Conservation (phyloP, 2,329 filamentous ascomycete species). For the Boeremia exigua region DNA sequence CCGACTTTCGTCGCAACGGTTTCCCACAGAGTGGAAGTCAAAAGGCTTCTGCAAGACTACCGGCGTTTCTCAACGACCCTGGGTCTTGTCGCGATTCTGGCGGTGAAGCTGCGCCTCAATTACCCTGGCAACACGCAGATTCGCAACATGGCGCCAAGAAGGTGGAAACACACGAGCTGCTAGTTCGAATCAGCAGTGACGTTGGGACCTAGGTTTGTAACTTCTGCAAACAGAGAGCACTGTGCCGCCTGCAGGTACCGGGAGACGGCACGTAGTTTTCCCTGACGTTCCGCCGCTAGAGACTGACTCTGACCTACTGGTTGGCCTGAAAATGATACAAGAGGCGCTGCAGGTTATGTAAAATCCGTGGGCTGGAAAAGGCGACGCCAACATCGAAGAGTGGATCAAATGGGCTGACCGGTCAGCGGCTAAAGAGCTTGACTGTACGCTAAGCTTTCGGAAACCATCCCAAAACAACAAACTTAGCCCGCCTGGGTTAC, state of each 20-base stretch:
- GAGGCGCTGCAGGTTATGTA: constrained; percentile 19
- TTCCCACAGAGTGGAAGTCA: constrained; percentile 39
- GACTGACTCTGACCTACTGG: constrained; percentile 38
- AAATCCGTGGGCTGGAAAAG: constrained; percentile 7
- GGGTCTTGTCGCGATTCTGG: constrained; percentile 30
- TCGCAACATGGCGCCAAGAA: constrained; percentile 9
- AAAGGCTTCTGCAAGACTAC: constrained; percentile 29
- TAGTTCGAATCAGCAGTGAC: constrained; percentile 48
- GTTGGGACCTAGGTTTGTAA: constrained; percentile 54
- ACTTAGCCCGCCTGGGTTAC: constrained; percentile 4
- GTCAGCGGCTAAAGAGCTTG: constrained; percentile 13
- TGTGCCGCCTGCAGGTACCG: constrained; percentile 37
- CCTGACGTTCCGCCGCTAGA: constrained; percentile 51
- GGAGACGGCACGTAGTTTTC: constrained; percentile 45
- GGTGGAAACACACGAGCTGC: constrained; percentile 24
- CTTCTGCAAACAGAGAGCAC: constrained; percentile 52
- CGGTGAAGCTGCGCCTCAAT: constrained; percentile 17
- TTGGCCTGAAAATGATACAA: constrained; percentile 39
- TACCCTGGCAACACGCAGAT: neutral
- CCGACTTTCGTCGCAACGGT: constrained; percentile 68
- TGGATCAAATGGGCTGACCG: constrained; percentile 10
- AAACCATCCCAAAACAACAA: constrained; percentile 1
- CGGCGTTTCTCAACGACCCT: constrained; percentile 28
- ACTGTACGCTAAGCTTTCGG: constrained; percentile 10
- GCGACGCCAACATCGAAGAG: constrained; percentile 3